Base-by-base conservation (phyloP, 441 rosid species). In the Gossypium lobatum region DNA sequence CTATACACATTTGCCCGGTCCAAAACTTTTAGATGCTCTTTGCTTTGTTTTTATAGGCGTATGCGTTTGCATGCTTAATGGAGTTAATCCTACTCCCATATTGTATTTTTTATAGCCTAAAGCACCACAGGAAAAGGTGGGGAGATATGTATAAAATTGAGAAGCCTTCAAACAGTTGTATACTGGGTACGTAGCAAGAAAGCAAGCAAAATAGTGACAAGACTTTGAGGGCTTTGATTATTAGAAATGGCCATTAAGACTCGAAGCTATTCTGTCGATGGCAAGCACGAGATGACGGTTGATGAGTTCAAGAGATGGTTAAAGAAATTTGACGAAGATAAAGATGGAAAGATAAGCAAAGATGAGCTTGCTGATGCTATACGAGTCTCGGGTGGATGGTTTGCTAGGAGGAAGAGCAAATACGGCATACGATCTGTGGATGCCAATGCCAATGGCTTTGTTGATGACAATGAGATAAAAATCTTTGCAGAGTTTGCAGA, bases 281-380 rank as follows among this genome's bases (percentile, higher is more conserved):
- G 72, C 46, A 68, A 68, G 72, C 72, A 59, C 3, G 17, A 26
- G 9, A 52, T 68, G 72, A 68, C 72, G 42, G 31, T 68, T 3
- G 72, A 68, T 52, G 72, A 68, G 46, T 52, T 68, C 61, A 52
- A 52, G 31, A 68, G 60, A 52, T 68, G 46, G 46, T 26, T 52
- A 28, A 68, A 16, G 46, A 50, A 16, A 26, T 68, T 68, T 26
- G 72, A 68, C 17, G 60, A 52, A 1, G 71, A 86, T 68, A 50
- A 69, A 42, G 85, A 81, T 14, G 83, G 81, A 6, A 46, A 48
- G 75, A 80, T 83, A 17, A 83, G 80, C 80, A 66, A 9, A 50
- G 73, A 83, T 20, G 90, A 81, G 69, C 85, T 86, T 4, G 72
- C 64, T 0, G 78, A 83, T 2, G 77, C 84, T 9, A 25, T 83